Evolutionary conservation across 164 flowering plant genomes (phyloP), one percentile per base, ranked within the genome.

Genomic region (Stephania japonica): DNA sequence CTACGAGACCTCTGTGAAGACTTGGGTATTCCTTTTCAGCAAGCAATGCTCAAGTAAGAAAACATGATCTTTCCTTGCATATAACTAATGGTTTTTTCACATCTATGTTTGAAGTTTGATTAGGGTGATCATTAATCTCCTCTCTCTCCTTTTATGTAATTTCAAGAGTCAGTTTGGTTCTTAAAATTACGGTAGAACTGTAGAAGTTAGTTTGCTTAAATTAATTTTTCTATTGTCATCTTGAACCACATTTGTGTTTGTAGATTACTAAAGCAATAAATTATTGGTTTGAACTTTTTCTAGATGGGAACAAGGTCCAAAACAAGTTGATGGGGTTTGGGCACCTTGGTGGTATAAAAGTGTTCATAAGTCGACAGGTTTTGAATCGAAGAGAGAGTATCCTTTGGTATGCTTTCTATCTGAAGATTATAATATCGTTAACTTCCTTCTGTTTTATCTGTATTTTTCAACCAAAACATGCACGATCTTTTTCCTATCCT

Each of bases 241-340:
- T 5, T 67, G 47, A 16, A 26, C 5, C 63, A 59, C 24, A 13
- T 27, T 25, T 68, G 41, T 68, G 26, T 32, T 68, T 72, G 69
- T 10, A 21, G 16, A 72, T 43, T 77, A 25, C 65, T 26, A 18
- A n/a, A 44, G 61, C 25, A 38, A 64, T 73, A 41, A 63, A 19
- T 38, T 63, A 21, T 42, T 23, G 26, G 24, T 63, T 16, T 19
- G 50, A 76, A 68, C 21, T n/a, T 80, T 70, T 75, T 72, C 65
- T 81, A 95, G 99, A 80, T 95, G 99, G 98, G 97, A 93, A 81
- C 87, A 92, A 81, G 99, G 99, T 71, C 92, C 97, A 59, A 95
- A 87, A 81, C 80, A 91, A 73, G 70, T 85, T 49, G 98, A 95
- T 85, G 99, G 99, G 63, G 59, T 90, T 73, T 95, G 99, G 99